Conservation (phyloP, 2,329 filamentous ascomycete species). For the Colletotrichum lupini region DNA sequence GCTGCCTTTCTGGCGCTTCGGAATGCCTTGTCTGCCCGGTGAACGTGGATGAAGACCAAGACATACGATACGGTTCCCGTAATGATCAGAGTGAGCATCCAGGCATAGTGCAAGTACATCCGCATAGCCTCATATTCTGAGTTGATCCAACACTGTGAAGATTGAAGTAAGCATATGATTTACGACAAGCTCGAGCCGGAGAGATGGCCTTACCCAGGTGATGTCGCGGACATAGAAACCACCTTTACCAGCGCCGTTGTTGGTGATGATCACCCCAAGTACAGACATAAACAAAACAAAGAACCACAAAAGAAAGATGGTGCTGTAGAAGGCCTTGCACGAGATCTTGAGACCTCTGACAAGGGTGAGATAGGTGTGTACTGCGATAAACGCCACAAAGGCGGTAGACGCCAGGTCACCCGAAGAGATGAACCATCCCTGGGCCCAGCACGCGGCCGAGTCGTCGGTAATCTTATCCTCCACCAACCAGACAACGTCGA, state of each 20-base stretch:
- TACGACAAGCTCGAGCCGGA: constrained; percentile 39
- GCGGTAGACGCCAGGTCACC: constrained; percentile 67
- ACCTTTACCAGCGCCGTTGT: background rate
- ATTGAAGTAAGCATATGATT: background rate
- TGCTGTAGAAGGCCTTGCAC: constrained; percentile 53
- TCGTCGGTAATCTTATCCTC: constrained; percentile 59
- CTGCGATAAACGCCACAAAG: constrained; percentile 68
- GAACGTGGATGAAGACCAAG: constrained; percentile 49
- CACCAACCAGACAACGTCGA: constrained; percentile 63
- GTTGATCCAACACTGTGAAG: constrained; percentile 69
- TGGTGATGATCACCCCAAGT: constrained; percentile 24
- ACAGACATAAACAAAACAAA: constrained; percentile 45
- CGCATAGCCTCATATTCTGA: constrained; percentile 61
- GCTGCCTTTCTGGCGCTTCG: background rate
- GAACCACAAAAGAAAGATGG: constrained; percentile 58
- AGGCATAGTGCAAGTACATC: constrained; percentile 71
- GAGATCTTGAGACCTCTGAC: constrained; percentile 60
- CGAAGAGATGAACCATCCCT: constrained; percentile 68
- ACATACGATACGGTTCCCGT: constrained; percentile 49
- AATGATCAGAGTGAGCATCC: constrained; percentile 61
- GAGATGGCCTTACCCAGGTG: constrained; percentile 59
- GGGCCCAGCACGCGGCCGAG: constrained; percentile 60
- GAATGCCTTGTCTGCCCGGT: background rate
- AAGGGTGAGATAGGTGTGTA: constrained; percentile 67
- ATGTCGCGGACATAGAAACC: constrained; percentile 63